Conservation (phyloP, 768 basidiomycete species). For the Kwoniella dejecticola region DNA sequence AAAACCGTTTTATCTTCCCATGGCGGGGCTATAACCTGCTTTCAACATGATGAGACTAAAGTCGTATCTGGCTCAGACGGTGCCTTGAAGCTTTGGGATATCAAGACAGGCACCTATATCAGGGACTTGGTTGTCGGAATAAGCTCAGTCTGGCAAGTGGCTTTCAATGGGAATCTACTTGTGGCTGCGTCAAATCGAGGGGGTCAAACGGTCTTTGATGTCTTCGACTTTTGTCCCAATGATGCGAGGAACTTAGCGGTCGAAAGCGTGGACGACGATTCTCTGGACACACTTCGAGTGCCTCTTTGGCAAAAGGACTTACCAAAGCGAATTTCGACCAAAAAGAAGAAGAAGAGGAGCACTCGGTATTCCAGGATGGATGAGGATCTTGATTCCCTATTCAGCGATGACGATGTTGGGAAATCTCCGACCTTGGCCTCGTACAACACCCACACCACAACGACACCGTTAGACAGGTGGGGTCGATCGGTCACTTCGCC, state of each 20-base stretch:
- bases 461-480: conserved; percentile 12
- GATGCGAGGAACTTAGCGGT: conserved; percentile 17
- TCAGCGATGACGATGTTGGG: background rate
- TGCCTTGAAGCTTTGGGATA: conserved; percentile 97
- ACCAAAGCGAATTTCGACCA: background rate
- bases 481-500: background rate
- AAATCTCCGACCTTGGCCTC: background rate
- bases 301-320: conserved; percentile 33
- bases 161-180: conserved; percentile 90
- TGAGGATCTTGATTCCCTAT: background rate
- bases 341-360: background rate
- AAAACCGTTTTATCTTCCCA: conserved; percentile 84
- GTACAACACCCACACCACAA: background rate
- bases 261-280: conserved; percentile 37
- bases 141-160: conserved; percentile 96
- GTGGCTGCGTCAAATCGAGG: conserved; percentile 70
- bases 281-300: conserved; percentile 28
- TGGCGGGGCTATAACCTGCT: conserved; percentile 97
- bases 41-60: conserved; percentile 98
- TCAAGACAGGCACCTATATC: conserved; percentile 79
- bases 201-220: conserved; percentile 55
- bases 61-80: conserved; percentile 94
- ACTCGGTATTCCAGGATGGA: background rate
- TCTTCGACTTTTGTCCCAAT: conserved; percentile 49
- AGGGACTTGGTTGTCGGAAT: conserved; percentile 88